phyloP scores from a whole-genome alignment of 2,329 filamentous ascomycete species.

The Ramularia collo-cygni region DNA sequence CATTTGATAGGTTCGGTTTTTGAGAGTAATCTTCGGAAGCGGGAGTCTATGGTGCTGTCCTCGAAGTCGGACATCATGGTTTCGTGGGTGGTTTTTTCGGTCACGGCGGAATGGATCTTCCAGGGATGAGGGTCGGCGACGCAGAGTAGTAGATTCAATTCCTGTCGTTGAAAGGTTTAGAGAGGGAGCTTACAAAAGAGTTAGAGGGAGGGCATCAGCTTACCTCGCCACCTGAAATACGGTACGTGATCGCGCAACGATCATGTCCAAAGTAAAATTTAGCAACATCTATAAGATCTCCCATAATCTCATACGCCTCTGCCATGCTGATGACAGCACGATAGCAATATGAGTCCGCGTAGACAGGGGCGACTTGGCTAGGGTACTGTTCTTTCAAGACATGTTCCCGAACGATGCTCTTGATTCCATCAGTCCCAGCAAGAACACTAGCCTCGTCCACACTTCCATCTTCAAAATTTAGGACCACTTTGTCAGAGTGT shows the following conservation, averaged over 20 bases:
- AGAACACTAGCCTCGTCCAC: constrained; percentile 34
- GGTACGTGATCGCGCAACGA: constrained; percentile 4
- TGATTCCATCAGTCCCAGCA: constrained; percentile 26
- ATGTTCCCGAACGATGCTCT: constrained; percentile 2
- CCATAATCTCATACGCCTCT: constrained; percentile 34
- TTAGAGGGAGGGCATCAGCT: no score
- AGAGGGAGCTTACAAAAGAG: no score
- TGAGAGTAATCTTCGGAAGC: no score
- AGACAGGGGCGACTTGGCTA: constrained; percentile 22
- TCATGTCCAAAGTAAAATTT: constrained; percentile 25
- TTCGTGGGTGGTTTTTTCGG: no score
- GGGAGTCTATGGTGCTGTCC: no score
- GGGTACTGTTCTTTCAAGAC: constrained; percentile 20
- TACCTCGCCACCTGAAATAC: constrained; percentile 8
- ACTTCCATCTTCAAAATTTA: constrained; percentile 32
- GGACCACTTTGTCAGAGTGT: constrained; percentile 30
- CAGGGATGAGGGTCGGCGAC: no score
- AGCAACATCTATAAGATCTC: constrained; percentile 25
- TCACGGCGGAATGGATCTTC: no score
- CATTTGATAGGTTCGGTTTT: no score
- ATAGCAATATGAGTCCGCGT: constrained; percentile 26
- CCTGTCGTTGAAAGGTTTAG: no score
- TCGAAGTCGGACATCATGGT: no score
- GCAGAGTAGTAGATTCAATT: no score
- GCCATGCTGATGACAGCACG: constrained; percentile 29